phyloP scores from a whole-genome alignment of 768 basidiomycete species.

The Boletus insuetus region DNA sequence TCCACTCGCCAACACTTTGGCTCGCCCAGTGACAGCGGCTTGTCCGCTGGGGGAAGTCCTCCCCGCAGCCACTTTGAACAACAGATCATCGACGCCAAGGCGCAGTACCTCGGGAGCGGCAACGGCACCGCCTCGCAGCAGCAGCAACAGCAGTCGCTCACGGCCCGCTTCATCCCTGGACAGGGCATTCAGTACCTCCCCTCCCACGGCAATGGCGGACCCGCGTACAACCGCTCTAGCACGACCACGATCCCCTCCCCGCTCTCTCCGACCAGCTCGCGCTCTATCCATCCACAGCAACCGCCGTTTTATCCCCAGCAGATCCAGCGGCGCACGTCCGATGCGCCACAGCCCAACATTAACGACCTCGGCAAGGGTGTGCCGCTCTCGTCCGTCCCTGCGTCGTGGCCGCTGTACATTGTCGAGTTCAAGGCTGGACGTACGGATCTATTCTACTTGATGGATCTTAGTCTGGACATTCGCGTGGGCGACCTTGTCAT shows the following conservation, averaged over 20 bases:
- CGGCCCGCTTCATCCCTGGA: constrained; percentile 62
- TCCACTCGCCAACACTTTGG: constrained; percentile 46
- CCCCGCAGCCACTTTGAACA: constrained; percentile 46
- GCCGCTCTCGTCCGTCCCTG: constrained; percentile 77
- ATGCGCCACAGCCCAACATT: constrained; percentile 35
- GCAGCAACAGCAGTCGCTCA: constrained; percentile 35
- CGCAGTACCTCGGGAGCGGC: constrained; percentile 32
- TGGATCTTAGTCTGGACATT: constrained; percentile 62
- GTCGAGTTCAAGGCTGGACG: constrained; percentile 98
- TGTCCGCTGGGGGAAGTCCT: constrained; percentile 52
- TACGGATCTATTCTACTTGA: constrained; percentile 91
- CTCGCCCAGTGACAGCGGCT: constrained; percentile 62
- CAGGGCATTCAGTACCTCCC: constrained; percentile 62
- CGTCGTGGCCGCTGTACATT: constrained; percentile 89
- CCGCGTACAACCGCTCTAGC: constrained; percentile 39
- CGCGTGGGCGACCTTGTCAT: constrained; percentile 90
- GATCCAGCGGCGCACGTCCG: constrained; percentile 40
- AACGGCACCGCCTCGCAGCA: constrained; percentile 21
- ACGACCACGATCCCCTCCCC: constrained; percentile 46
- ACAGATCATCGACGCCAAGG: constrained; percentile 40
- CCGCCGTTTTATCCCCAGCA: constrained; percentile 29
- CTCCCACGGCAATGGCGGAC: constrained; percentile 27
- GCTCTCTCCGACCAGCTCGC: constrained; percentile 47
- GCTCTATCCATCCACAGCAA: constrained; percentile 31
- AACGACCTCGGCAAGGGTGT: constrained; percentile 84